Conservation (phyloP, 257 asterid species). For the Solanum sejunctum region DNA sequence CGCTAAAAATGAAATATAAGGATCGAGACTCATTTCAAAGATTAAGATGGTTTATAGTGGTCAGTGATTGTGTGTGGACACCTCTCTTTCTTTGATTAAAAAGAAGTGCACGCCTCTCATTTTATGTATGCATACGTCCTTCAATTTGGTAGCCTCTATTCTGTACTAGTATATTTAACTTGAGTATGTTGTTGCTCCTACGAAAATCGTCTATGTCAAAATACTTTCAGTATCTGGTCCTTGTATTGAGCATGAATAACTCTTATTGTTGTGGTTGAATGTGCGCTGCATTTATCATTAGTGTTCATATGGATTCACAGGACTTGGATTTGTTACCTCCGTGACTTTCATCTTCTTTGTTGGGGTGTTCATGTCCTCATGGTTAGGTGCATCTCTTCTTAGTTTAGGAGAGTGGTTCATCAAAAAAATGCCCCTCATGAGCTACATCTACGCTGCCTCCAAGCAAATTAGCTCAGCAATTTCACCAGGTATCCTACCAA, state of each 20-base stretch:
- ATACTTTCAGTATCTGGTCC: neutral
- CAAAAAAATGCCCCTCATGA: slow-evolving; percentile 70
- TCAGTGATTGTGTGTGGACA: neutral
- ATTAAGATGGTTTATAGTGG: neutral
- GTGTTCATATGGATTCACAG: slow-evolving; percentile 14
- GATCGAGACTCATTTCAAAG: neutral
- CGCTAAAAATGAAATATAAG: neutral
- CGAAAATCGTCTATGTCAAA: neutral
- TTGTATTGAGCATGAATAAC: neutral
- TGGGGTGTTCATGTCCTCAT: slow-evolving; percentile 78
- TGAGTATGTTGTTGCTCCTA: neutral
- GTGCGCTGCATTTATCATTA: neutral
- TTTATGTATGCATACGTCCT: neutral
- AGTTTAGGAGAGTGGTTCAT: slow-evolving; percentile 74
- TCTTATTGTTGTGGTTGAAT: neutral
- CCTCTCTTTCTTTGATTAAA: too few relatives aligned
- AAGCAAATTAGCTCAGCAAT: slow-evolving; percentile 79
- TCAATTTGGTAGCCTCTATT: neutral
- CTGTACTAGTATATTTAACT: neutral
- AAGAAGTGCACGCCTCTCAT: neutral
- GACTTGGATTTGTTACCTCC: slow-evolving; percentile 69
- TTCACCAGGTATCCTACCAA: slow-evolving; percentile 53
- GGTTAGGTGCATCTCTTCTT: slow-evolving; percentile 75
- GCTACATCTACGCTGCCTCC: slow-evolving; percentile 64
- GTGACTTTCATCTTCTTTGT: slow-evolving; percentile 66